These are phyloP conservation scores for Aureobasidium sp. DNA, from an alignment of 2,329 filamentous ascomycete genomes.

Conservation along the genomic window DNA sequence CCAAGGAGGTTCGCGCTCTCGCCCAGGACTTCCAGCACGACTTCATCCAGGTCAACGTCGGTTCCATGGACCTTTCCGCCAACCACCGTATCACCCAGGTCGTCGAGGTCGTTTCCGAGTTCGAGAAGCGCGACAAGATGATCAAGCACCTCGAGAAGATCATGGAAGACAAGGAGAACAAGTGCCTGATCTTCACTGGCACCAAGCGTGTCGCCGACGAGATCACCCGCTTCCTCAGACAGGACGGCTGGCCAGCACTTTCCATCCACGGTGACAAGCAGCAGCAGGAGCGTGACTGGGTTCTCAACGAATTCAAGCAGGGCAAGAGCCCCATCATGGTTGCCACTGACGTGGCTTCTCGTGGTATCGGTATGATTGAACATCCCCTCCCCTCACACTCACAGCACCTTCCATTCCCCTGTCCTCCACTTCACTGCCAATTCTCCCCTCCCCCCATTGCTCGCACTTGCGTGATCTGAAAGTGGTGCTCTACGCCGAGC, in stretches of 20 bases:
- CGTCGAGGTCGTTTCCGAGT: conserved; percentile 90
- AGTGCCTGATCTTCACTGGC: conserved; percentile 85
- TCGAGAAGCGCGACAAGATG: conserved; percentile 97
- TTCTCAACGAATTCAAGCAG: conserved; percentile 98
- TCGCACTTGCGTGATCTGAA: conserved; percentile 56
- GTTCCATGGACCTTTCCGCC: conserved; percentile 89
- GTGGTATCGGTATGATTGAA: conserved; percentile 99
- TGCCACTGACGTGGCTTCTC: conserved; percentile 97
- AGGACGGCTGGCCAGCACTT: conserved; percentile 95
- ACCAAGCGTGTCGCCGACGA: conserved; percentile 92
- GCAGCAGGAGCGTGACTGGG: conserved; percentile 99
- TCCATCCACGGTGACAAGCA: conserved; percentile 99
- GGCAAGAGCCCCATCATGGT: conserved; percentile 99
- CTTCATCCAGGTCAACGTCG: conserved; percentile 98
- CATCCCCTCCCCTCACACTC: conserved; percentile 40
- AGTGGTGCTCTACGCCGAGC: conserved; percentile 64
- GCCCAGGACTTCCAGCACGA: conserved; percentile 86
- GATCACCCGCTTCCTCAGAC: conserved; percentile 92
- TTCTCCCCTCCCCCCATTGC: conserved; percentile 22
- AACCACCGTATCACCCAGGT: conserved; percentile 98
- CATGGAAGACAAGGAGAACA: conserved; percentile 94
- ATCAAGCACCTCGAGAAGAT: conserved; percentile 95
- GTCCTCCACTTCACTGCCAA: conserved; percentile 19
- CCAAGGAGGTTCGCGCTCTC: conserved; percentile 92
- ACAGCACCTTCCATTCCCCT: conserved; percentile 30